Evolutionary conservation across 495 filamentous ascomycete genomes (phyloP).

Genomic region (Tirmania nivea): DNA sequence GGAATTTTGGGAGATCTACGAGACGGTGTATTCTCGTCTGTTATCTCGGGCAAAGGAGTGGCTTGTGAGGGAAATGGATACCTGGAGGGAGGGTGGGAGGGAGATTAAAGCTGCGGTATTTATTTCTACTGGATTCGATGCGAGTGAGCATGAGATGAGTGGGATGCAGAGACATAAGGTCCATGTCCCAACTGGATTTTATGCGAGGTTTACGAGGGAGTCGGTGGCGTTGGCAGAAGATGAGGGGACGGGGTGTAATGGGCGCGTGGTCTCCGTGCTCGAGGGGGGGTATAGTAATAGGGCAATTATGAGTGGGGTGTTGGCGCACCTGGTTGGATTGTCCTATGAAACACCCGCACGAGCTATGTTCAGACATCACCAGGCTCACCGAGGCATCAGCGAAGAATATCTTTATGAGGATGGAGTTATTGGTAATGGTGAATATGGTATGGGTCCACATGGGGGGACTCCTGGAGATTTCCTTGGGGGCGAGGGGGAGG

Average conservation of each 20-base stretch:
- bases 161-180: constrained; percentile 90
- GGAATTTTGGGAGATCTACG: constrained; percentile 79
- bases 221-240: constrained; percentile 64
- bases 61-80: constrained; percentile 33
- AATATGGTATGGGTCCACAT: background rate
- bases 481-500: background rate
- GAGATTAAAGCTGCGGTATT: constrained; percentile 71
- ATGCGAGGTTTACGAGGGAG: constrained; percentile 71
- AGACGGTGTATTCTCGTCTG: constrained; percentile 47
- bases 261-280: constrained; percentile 72
- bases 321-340: constrained; percentile 71
- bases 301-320: constrained; percentile 63
- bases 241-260: constrained; percentile 52
- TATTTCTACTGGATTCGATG: constrained; percentile 87
- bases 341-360: constrained; percentile 28
- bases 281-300: constrained; percentile 92
- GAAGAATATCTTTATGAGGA: constrained; percentile 22
- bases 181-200: constrained; percentile 92
- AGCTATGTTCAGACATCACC: background rate
- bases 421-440: constrained; percentile 6
- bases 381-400: constrained; percentile 11
- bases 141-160: constrained; percentile 73
- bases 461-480: constrained; percentile 7
- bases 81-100: constrained; percentile 34
- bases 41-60: constrained; percentile 62